Percentiles rank a stretch among this genome's conserved stretches.
These are phyloP conservation scores for Myxozyma vanderwaltii DNA, from an alignment of 805 yeast genomes.

Conservation along the genomic window DNA sequence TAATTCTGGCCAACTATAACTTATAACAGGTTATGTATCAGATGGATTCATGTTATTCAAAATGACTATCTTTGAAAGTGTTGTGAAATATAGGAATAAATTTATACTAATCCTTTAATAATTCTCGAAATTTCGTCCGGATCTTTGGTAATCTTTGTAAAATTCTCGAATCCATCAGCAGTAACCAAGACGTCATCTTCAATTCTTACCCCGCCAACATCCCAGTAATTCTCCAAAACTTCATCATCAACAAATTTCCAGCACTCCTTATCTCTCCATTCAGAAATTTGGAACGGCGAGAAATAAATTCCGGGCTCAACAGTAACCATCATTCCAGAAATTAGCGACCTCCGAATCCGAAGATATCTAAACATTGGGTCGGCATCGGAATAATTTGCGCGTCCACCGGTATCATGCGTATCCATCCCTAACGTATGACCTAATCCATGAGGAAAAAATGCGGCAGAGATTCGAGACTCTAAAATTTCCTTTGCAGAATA, in stretches of 20 bases:
- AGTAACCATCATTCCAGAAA: conserved; percentile 82
- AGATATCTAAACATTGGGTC: conserved; percentile 75
- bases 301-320: conserved; percentile 96
- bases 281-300: conserved; percentile 75
- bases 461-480: conserved; percentile 67
- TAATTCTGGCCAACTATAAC: too few species aligned
- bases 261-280: conserved; percentile 47
- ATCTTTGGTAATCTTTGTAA: conserved; percentile 82
- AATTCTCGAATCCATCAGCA: conserved; percentile 71
- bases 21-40: too few species aligned
- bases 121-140: conserved; percentile 79
- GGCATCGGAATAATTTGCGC: conserved; percentile 80
- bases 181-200: conserved; percentile 91
- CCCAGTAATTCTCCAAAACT: conserved; percentile 74
- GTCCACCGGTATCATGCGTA: conserved; percentile 94
- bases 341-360: conserved; percentile 73
- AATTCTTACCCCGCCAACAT: conserved; percentile 95
- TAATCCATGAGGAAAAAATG: conserved; percentile 92
- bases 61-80: not conserved
- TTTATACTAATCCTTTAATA: conserved; percentile 51
- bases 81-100: not conserved
- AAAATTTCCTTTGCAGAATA: conserved; percentile 60
- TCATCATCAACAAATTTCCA: conserved; percentile 62
- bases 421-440: conserved; percentile 95
- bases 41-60: too few species aligned